Conservation (phyloP, 1,284 basidiomycete genomes). For the Irpex sp. region DNA sequence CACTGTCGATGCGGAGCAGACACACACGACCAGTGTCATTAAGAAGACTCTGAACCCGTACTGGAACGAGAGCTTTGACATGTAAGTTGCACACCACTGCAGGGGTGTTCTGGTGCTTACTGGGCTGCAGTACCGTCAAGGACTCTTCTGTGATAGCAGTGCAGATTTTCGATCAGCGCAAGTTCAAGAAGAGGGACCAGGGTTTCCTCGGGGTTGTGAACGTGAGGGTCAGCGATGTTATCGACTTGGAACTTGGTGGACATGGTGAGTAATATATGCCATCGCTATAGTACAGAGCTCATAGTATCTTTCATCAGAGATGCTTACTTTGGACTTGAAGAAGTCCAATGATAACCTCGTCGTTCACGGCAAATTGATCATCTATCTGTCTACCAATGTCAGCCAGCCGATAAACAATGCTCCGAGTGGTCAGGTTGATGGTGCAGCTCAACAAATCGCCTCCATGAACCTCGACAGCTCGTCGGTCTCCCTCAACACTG, state of each 20-base stretch:
- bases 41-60: conserved; percentile 85
- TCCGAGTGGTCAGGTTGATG: conserved; percentile 35
- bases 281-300: background rate
- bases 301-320: conserved; percentile 43
- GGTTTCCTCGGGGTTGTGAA: conserved; percentile 91
- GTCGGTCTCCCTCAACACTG: conserved; percentile 27
- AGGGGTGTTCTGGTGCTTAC: conserved; percentile 1
- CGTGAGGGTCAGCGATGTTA: conserved; percentile 77
- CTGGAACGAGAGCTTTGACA: conserved; percentile 94
- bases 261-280: conserved; percentile 53
- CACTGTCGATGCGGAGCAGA: conserved; percentile 95
- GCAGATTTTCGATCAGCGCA: conserved; percentile 97
- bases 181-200: conserved; percentile 97
- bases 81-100: conserved; percentile 46
- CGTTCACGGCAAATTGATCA: conserved; percentile 83
- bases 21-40: conserved; percentile 84
- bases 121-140: conserved; percentile 66
- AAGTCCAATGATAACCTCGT: conserved; percentile 86
- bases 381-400: conserved; percentile 73
- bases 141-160: conserved; percentile 91
- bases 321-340: conserved; percentile 79
- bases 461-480: conserved; percentile 28
- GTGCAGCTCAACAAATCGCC: conserved; percentile 29
- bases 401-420: conserved; percentile 50
- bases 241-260: conserved; percentile 78